Evolutionary conservation across 345 rosid species (phyloP), one percentile per base, ranked within the genome.

Genomic region (Ricinus communis): DNA sequence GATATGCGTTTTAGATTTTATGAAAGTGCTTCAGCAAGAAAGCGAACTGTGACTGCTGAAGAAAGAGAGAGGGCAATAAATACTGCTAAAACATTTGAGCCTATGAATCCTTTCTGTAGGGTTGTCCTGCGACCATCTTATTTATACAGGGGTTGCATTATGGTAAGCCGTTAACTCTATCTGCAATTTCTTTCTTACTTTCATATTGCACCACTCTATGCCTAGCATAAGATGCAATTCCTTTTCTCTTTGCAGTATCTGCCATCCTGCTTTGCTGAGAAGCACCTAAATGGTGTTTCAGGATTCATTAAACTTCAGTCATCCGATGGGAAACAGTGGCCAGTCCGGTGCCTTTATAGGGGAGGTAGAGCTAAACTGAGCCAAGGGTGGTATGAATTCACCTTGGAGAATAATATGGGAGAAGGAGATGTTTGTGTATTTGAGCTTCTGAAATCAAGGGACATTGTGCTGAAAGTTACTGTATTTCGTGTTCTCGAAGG

Each of bases 341-440:
- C 95, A 5, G 97, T 91, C n/a, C 86, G 97, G 30, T 91, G 97
- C 72, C 93, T 85, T 41, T 89, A 89, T 68, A 87, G 77, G 85
- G 97, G 90, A 30, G 97, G 97, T 53, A 82, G 88, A 80, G 97
- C 97, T 40, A 91, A 89, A 73, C 80, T 91, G 57, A 89, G 95
- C 71, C 93, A 85, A 79, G 97, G 97, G 53, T 91, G 97, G 97
- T 91, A 87, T n/a, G 95, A 91, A 71, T 91, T 91, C 82, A 81
- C 95, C 1, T 74, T 87, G 77, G 93, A 91, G 82, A 91, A 91
- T 70, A 84, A 84, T 54, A 58, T 91, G 73, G 97, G 97, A 67
- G 97, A 91, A 83, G 97, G 97, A 30, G 97, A 91, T 74, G 95
- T 91, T 11, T 91, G 97, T 18, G 77, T 91, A 72, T 87, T 91